Base-by-base conservation (phyloP, 2,329 filamentous ascomycete species). In the Botrytis medusae region DNA sequence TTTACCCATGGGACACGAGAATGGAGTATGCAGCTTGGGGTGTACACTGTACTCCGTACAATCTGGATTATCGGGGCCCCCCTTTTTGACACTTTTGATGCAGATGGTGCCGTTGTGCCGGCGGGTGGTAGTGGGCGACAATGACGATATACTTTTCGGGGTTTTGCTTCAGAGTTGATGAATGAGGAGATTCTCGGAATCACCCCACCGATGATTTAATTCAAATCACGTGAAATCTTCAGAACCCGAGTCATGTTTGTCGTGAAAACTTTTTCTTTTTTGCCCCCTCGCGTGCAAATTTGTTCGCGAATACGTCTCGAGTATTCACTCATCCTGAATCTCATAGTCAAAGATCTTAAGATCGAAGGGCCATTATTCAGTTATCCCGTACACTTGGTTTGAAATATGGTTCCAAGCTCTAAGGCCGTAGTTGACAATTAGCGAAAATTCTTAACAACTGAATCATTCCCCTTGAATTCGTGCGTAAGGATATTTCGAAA, bases 1-100 rank as follows among this genome's bases (percentile, higher is more conserved):
- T 40, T 40, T 40, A 40, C 46, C 64, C 64, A 68, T 54, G 64
- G 64, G 63, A 51, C 64, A 68, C 34, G 34, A 54, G 46, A 48
- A 68, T 68, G 64, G 64, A 67, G 64, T 67, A 67, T 44, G 32
- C 64, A 54, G 46, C 16, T 54, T 40, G 64, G 46, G 46, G 64
- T 34, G 20, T 25, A 68, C 51, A 32, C 51, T 57, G 51, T 32
- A 57, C 51, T 57, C 51, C 51, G 51, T 57, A 22, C 22, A 68
- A 54, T 29, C 46, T 54, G 46, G 16, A 68, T 68, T 54, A 25
- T 68, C 25, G 34, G 64, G 46, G 64, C 34, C 46, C 32, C 46
- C 44, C 12, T 40, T 46, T 65, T 65, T 34, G 42, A 48, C 18
- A 25, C 42, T 18, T 29, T 68, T n/a, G 34, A 68, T 29, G 46